Evolutionary conservation across 306 rosid genomes (phyloP).

Genomic region (Prunus salicina): DNA sequence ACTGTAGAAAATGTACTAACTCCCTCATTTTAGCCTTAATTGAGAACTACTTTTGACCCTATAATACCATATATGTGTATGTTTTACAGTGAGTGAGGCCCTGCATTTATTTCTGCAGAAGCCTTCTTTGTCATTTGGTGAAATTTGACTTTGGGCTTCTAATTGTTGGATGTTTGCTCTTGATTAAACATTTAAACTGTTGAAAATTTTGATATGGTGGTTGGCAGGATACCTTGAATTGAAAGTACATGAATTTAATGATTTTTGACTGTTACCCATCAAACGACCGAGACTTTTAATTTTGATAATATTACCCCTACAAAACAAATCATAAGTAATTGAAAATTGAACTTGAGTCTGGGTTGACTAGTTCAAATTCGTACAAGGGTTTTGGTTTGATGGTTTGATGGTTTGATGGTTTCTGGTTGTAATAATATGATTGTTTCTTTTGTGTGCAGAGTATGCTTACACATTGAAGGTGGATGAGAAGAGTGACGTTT

Average conservation of each 20-base stretch:
- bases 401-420: too few relatives aligned
- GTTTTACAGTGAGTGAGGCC: constrained; percentile 3
- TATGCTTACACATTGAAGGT: constrained; percentile 93
- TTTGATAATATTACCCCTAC: too few relatives aligned
- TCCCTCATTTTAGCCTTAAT: constrained; percentile 24
- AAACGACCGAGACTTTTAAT: neutral
- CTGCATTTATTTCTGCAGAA: constrained; percentile 21
- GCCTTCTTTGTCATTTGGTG: constrained; percentile 21
- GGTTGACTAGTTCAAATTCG: neutral
- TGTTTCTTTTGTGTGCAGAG: constrained; percentile 46
- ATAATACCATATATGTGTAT: neutral
- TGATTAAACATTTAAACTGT: constrained; percentile 6
- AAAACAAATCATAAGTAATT: too few relatives aligned
- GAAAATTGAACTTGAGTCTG: neutral
- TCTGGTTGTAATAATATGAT: neutral
- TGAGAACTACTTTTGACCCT: constrained; percentile 29
- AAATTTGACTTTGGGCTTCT: constrained; percentile 34
- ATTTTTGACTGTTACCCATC: constrained; percentile 29
- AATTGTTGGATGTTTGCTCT: neutral
- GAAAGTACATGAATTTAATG: constrained; percentile 22
- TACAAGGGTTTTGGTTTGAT: neutral
- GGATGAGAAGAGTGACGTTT: constrained; percentile 94
- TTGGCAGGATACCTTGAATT: constrained; percentile 8
- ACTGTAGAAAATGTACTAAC: constrained; percentile 18
- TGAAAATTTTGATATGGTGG: constrained; percentile 15